A percentile compares a stretch with the other conserved stretches of the same genome.
Evolutionary conservation across 352 stramenopile species (phyloP).

Genomic region (Globisporangium orthogonon): DNA sequence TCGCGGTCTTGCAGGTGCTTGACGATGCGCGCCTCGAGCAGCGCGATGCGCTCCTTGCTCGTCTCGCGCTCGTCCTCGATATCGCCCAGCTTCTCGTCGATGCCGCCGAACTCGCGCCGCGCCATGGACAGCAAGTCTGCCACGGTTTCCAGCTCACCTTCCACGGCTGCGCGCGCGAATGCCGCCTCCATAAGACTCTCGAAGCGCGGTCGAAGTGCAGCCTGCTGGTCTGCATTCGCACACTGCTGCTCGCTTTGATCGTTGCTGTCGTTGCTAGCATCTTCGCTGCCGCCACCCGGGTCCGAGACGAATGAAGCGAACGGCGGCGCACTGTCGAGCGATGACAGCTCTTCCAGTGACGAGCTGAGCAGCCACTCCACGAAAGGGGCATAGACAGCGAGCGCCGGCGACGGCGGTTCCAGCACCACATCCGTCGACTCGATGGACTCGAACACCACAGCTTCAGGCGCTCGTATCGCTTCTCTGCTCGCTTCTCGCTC

Average conservation of each 20-base stretch:
- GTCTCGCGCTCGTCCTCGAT: conserved; percentile 36
- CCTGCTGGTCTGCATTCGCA: conserved; percentile 1
- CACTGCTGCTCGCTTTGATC: background rate
- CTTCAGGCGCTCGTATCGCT: background rate
- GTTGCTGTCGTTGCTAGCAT: background rate
- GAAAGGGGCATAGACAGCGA: conserved; percentile 44
- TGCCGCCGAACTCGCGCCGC: conserved; percentile 28
- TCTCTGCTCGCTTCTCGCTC: background rate
- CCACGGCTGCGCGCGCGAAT: conserved; percentile 32
- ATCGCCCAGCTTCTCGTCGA: conserved; percentile 33
- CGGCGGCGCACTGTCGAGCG: conserved; percentile 19
- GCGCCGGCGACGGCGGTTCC: conserved; percentile 25
- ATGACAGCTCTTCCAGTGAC: conserved; percentile 35
- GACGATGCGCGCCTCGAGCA: conserved; percentile 64
- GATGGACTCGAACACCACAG: conserved; percentile 2
- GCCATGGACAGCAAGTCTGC: conserved; percentile 46
- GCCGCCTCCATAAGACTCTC: conserved; percentile 9
- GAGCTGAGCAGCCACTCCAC: conserved; percentile 52
- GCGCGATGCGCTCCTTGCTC: conserved; percentile 40
- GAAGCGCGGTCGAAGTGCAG: conserved; percentile 1
- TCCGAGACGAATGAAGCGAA: conserved; percentile 10
- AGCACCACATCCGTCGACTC: conserved; percentile 13
- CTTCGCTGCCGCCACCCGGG: background rate
- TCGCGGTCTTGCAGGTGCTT: conserved; percentile 72
- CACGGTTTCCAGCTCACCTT: conserved; percentile 38